Evolutionary conservation across 2,329 filamentous ascomycete species (phyloP).

Genomic region (Penicillium sclerotiorum): DNA sequence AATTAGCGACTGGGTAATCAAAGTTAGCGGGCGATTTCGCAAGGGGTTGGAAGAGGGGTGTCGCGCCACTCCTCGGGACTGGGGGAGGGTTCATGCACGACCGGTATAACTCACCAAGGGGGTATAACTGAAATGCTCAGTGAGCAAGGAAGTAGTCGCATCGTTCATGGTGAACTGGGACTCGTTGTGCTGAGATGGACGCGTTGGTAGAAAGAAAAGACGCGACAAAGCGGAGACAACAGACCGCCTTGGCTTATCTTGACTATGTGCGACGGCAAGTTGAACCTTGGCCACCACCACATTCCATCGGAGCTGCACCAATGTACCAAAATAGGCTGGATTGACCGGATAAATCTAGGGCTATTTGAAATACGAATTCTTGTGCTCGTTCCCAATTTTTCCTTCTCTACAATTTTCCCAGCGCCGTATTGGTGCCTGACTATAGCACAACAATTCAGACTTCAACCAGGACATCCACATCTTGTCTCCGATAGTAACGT

Average conservation of each 20-base stretch:
- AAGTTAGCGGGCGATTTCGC: conserved; percentile 20
- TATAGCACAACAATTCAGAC: conserved; percentile 8
- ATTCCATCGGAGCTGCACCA: conserved; percentile 11
- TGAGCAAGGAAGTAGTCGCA: conserved; percentile 66
- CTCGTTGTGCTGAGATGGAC: conserved; percentile 6
- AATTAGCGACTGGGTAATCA: conserved; percentile 70
- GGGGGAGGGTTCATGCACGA: neutral
- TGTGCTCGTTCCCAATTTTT: neutral
- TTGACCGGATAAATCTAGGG: neutral
- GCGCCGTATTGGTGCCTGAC: conserved; percentile 1
- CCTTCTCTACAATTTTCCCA: too few species aligned
- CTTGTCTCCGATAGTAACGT: neutral
- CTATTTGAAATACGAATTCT: neutral
- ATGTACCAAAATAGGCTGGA: neutral
- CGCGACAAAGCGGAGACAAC: conserved; percentile 19
- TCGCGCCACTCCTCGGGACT: neutral
- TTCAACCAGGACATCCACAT: conserved; percentile 2
- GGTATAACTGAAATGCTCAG: conserved; percentile 94
- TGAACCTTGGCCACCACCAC: neutral
- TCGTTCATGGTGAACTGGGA: conserved; percentile 42
- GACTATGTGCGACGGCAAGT: neutral
- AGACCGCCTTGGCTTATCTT: conserved; percentile 19
- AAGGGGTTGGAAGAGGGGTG: conserved; percentile 6
- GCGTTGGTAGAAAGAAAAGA: conserved; percentile 18
- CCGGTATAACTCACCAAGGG: conserved; percentile 68